These are phyloP conservation scores for Amaranthus hypochondriacus DNA, from an alignment of 148 eudicot genomes.

Conservation along the genomic window DNA sequence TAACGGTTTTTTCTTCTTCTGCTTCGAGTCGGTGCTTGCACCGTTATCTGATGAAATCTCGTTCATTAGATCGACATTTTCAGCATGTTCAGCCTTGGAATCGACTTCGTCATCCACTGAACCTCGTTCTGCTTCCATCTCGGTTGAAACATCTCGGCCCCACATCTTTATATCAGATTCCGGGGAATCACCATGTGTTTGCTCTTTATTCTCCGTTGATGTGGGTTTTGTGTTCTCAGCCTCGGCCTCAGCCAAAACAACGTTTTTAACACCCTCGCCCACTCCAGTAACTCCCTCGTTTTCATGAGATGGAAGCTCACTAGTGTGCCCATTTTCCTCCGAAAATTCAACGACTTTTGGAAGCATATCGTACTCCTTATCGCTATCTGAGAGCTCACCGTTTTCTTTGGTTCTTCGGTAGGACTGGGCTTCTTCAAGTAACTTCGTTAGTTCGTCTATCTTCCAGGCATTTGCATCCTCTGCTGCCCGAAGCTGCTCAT, in stretches of 20 bases:
- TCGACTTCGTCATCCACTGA: constrained; percentile 64
- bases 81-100: constrained; percentile 51
- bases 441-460: constrained; percentile 55
- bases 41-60: constrained; percentile 44
- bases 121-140: constrained; percentile 60
- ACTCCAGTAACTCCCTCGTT: constrained; percentile 21
- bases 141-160: constrained; percentile 48
- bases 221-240: constrained; percentile 35
- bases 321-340: constrained; percentile 66
- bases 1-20: constrained; percentile 82
- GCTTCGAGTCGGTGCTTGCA: constrained; percentile 51
- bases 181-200: constrained; percentile 31
- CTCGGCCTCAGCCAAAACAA: constrained; percentile 22
- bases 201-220: constrained; percentile 32
- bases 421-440: constrained; percentile 59
- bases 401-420: constrained; percentile 44
- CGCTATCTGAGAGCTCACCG: constrained; percentile 69
- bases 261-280: constrained; percentile 21
- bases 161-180: constrained; percentile 60
- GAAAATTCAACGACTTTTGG: constrained; percentile 82
- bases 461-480: constrained; percentile 45
- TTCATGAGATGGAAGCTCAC: constrained; percentile 33
- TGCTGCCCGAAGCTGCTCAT: constrained; percentile 52
- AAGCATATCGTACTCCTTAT: constrained; percentile 73
- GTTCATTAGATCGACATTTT: constrained; percentile 49